Base-by-base conservation (phyloP, 192 early-diverging fungal species). In the Oehlia diaphana region DNA sequence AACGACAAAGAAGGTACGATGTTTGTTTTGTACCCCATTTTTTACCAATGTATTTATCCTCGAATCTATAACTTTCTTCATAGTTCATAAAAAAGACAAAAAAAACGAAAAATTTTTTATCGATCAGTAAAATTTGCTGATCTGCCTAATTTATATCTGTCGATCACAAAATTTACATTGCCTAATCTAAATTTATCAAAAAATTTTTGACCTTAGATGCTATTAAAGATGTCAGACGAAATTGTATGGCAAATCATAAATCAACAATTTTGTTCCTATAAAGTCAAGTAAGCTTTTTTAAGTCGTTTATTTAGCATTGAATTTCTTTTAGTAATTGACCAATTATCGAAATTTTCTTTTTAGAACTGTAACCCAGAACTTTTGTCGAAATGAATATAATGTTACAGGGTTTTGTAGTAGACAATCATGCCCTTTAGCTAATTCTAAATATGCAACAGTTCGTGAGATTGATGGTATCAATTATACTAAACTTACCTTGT, bases 201-300 rank as follows among this genome's bases (percentile, higher is more conserved):
- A 37, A 75, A 80, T 79, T 65, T 80, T 42, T 66, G 79, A 44
- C 80, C 9, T 79, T 23, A 31, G 44, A 47, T 44, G 8, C 4
- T 37, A 37, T 44, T 61, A 4, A 37, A 10, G 26, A 87, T 66
- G 79, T 83, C 84, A 82, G 93, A 94, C 89, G 90, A 96, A 80
- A 87, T 98, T 61, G 93, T 99, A 80, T 99, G 97, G 97, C 91
- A 95, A 80, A 94, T 96, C 67, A 95, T 99, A 71, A 96, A 95
- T 83, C 92, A 95, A 88, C 92, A 97, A 83, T 99, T 99, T 83
- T 99, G 97, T 81, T 97, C 96, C 19, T 99, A 92, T 91, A 99
- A 98, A 94, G 92, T 97, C 89, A 96, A 96, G 93, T 95, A 89
- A 70, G 89, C 84, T 7, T 35, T 3, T 39, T 69, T 23, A 28